Evolutionary conservation across 257 asterid genomes (phyloP).

Genomic region (Solanum corneliomulleri): DNA sequence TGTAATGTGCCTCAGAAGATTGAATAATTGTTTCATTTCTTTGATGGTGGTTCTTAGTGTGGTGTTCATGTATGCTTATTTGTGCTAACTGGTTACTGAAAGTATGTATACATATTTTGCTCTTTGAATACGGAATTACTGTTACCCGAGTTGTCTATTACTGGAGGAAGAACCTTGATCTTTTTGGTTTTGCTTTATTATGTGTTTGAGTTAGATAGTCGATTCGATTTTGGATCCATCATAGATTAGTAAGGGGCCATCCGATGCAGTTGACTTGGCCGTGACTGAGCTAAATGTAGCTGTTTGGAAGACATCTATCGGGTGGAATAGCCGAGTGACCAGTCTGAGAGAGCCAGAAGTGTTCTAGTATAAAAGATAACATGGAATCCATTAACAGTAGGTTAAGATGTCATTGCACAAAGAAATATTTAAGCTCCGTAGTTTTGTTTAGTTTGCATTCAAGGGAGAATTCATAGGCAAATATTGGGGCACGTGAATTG

Average conservation of each 20-base stretch:
- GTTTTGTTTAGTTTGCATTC: neutral
- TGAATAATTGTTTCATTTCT: neutral
- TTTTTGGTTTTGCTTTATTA: neutral
- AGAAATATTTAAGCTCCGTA: neutral
- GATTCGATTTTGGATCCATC: neutral
- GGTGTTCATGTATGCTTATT: neutral
- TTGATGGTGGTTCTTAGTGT: neutral
- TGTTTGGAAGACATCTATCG: neutral
- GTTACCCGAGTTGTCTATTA: neutral
- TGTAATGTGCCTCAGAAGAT: neutral
- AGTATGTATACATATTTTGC: neutral
- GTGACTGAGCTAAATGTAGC: neutral
- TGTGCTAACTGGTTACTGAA: neutral
- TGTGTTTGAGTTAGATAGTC: neutral
- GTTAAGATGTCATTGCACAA: neutral
- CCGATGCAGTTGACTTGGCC: neutral
- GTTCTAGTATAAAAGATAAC: neutral
- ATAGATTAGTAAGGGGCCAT: neutral
- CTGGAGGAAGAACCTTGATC: neutral
- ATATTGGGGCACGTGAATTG: neutral
- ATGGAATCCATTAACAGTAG: neutral
- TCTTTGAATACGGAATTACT: neutral
- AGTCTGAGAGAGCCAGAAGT: neutral
- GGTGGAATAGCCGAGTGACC: neutral
- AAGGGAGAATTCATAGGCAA: neutral